Conservation (phyloP, 352 stramenopile species). For the Phytophthora sansomeana region DNA sequence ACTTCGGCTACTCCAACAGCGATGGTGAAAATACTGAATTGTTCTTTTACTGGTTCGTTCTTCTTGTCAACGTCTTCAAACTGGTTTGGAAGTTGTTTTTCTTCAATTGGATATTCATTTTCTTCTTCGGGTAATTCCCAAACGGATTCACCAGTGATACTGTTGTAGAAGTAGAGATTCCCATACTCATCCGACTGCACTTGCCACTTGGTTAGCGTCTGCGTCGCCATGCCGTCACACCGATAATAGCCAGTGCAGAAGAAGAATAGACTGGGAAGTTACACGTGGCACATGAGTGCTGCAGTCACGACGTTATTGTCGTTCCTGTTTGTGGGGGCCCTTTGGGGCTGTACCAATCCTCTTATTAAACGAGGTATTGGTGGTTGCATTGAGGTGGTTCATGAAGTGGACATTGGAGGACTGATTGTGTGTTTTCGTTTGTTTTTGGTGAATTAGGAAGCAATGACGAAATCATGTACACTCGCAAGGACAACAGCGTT, state of each 20-base stretch:
- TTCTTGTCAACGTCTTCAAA: neutral
- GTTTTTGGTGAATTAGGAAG: conserved; percentile 48
- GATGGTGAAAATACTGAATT: conserved; percentile 46
- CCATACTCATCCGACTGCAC: conserved; percentile 69
- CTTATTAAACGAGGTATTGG: conserved; percentile 78
- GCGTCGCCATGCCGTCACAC: neutral
- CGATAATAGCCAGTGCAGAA: conserved; percentile 25
- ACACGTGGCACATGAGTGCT: conserved; percentile 37
- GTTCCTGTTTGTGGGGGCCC: conserved; percentile 84
- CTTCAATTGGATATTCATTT: conserved; percentile 21
- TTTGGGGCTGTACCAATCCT: conserved; percentile 90
- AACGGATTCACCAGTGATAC: conserved; percentile 63
- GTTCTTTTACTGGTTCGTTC: conserved; percentile 12
- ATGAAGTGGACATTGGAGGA: neutral
- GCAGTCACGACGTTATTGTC: conserved; percentile 62
- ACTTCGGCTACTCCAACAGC: conserved; percentile 59
- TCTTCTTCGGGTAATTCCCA: conserved; percentile 71
- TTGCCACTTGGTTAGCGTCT: conserved; percentile 52
- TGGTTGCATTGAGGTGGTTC: neutral
- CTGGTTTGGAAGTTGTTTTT: neutral
- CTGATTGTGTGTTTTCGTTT: neutral
- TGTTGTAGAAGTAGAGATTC: conserved; percentile 85
- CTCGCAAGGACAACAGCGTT: conserved; percentile 65
- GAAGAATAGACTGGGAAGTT: neutral
- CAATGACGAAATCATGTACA: conserved; percentile 57